phyloP scores from a whole-genome alignment of 441 rosid genomes.

The Sinapis alba region DNA sequence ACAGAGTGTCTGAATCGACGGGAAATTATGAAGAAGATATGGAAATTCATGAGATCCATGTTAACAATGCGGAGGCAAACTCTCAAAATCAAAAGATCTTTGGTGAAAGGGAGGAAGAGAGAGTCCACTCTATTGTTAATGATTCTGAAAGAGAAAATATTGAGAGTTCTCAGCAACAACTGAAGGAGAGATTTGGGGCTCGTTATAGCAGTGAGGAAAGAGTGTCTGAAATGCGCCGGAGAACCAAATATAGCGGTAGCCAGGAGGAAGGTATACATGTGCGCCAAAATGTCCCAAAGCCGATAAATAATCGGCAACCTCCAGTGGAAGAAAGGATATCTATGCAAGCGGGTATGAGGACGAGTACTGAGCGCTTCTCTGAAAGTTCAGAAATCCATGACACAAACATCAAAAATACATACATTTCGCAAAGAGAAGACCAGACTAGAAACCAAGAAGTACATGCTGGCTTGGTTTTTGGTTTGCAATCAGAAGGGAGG shows the following conservation, averaged over 20 bases:
- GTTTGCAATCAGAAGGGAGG: conserved; percentile 44
- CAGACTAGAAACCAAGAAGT: conserved; percentile 48
- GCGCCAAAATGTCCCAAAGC: conserved; percentile 39
- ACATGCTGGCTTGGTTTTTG: conserved; percentile 35
- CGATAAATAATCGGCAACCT: conserved; percentile 38
- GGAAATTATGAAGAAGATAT: conserved; percentile 46
- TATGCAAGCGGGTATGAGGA: conserved; percentile 42
- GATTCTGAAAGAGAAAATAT: conserved; percentile 37
- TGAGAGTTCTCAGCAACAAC: conserved; percentile 38
- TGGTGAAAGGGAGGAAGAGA: conserved; percentile 46
- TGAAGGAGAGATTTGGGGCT: conserved; percentile 39
- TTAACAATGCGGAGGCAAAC: conserved; percentile 42
- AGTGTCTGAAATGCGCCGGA: conserved; percentile 36
- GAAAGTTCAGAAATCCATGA: conserved; percentile 40
- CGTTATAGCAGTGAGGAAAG: conserved; percentile 43
- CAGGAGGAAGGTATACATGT: conserved; percentile 48
- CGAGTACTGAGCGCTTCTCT: conserved; percentile 45
- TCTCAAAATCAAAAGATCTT: conserved; percentile 48
- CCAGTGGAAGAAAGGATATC: conserved; percentile 44
- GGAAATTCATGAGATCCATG: conserved; percentile 47
- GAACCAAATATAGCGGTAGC: conserved; percentile 49
- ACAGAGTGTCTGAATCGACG: conserved; percentile 44
- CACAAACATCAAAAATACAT: conserved; percentile 40
- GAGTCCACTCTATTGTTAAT: conserved; percentile 35
- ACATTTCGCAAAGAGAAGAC: conserved; percentile 43